phyloP scores from a whole-genome alignment of 2,329 filamentous ascomycete genomes.

The Aspergillus clavatus region DNA sequence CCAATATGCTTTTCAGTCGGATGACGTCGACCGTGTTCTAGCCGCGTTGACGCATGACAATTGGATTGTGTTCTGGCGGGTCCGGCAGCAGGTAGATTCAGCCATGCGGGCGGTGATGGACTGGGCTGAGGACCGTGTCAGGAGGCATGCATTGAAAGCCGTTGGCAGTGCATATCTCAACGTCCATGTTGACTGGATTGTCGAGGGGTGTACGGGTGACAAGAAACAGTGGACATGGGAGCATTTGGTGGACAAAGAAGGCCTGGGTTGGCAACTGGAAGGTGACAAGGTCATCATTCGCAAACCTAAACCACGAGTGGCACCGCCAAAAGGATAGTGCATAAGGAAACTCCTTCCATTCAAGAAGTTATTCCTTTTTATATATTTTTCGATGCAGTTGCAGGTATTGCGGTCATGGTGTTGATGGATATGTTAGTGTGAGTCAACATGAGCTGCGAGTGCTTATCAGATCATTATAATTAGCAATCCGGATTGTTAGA shows the following conservation, averaged over 20 bases:
- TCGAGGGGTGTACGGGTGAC: slow-evolving; percentile 49
- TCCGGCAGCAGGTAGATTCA: slow-evolving; percentile 69
- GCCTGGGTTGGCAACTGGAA: slow-evolving; percentile 80
- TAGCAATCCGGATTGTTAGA: slow-evolving; percentile 5
- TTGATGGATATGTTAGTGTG: neutral
- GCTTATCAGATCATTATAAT: neutral
- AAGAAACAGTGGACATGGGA: slow-evolving; percentile 58
- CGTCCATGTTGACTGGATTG: slow-evolving; percentile 66
- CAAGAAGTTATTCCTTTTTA: neutral
- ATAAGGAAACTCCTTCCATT: neutral
- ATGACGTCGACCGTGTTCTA: slow-evolving; percentile 65
- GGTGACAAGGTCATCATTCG: slow-evolving; percentile 72
- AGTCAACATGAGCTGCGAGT: neutral
- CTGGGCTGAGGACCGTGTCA: slow-evolving; percentile 70
- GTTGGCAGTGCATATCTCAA: slow-evolving; percentile 75
- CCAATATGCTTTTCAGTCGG: slow-evolving; percentile 58
- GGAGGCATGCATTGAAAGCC: slow-evolving; percentile 76
- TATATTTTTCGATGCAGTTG: neutral
- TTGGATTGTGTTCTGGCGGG: slow-evolving; percentile 71
- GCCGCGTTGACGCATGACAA: slow-evolving; percentile 72
- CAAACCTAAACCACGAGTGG: slow-evolving; percentile 37
- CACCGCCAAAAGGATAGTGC: slow-evolving; percentile 14
- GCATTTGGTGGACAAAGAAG: slow-evolving; percentile 60
- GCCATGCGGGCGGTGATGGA: slow-evolving; percentile 76
- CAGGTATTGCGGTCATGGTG: slow-evolving; percentile 4